Evolutionary conservation across 2,329 filamentous ascomycete genomes (phyloP).

Genomic region (Scytalidium lignicola): DNA sequence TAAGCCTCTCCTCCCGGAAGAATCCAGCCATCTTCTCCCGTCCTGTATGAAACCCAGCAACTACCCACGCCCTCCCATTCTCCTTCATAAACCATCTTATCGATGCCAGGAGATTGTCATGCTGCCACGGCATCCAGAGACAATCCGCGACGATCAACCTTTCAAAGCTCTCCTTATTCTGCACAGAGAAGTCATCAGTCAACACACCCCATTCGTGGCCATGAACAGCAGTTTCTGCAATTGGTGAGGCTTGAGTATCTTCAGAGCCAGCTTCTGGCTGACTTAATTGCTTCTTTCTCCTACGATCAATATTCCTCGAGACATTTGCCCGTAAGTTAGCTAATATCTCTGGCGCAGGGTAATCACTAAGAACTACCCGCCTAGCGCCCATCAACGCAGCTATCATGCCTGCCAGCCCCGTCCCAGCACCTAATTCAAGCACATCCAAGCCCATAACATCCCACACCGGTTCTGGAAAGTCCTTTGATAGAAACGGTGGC

Average conservation of each 20-base stretch:
- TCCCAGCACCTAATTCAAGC: constrained; percentile 65
- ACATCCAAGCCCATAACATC: constrained; percentile 46
- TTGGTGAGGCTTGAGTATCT: constrained; percentile 5
- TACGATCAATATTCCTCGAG: constrained; percentile 39
- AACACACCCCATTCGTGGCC: constrained; percentile 63
- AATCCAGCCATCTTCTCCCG: constrained; percentile 60
- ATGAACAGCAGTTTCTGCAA: constrained; percentile 38
- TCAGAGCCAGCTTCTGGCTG: constrained; percentile 19
- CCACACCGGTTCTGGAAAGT: constrained; percentile 28
- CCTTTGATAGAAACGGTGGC: constrained; percentile 1
- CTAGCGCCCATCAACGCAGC: constrained; percentile 41
- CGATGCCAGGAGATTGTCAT: constrained; percentile 58
- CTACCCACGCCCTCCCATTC: constrained; percentile 51
- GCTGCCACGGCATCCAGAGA: constrained; percentile 70
- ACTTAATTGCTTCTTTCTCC: constrained; percentile 11
- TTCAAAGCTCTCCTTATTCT: constrained; percentile 42
- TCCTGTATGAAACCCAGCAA: constrained; percentile 70
- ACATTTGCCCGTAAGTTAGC: constrained; percentile 55
- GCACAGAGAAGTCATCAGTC: constrained; percentile 14
- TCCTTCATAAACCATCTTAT: constrained; percentile 56
- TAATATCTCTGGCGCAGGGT: constrained; percentile 57
- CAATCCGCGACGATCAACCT: constrained; percentile 68
- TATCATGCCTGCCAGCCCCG: constrained; percentile 48
- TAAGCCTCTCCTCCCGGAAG: constrained; percentile 47
- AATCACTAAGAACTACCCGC: constrained; percentile 59